Conservation (phyloP, 495 filamentous ascomycete species). For the Penicillium verhagenii region DNA sequence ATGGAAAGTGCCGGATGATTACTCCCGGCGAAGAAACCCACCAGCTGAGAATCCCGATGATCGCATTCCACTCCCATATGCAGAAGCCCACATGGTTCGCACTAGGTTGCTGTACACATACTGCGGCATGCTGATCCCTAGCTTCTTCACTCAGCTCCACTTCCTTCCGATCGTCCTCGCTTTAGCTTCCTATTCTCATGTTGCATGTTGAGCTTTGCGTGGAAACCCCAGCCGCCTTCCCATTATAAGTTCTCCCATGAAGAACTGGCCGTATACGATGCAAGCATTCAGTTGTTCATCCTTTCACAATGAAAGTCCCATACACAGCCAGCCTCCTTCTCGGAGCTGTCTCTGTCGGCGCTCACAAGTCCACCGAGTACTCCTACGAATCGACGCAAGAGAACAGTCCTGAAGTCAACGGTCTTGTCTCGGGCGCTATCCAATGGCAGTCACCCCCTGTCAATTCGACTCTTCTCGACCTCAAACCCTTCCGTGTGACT, state of each 20-base stretch:
- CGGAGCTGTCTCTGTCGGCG: slow-evolving; percentile 6
- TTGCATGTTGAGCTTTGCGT: neutral
- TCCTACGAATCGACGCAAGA: slow-evolving; percentile 1
- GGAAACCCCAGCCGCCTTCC: neutral
- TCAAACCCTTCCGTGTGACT: neutral
- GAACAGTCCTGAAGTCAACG: neutral
- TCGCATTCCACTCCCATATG: slow-evolving; percentile 1
- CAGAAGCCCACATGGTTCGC: slow-evolving; percentile 1
- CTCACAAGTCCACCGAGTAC: neutral
- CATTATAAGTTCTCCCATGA: slow-evolving; percentile 3
- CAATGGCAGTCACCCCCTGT: slow-evolving; percentile 5
- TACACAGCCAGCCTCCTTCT: slow-evolving; percentile 5
- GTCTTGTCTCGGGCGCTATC: neutral
- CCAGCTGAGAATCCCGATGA: neutral
- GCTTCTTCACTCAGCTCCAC: neutral
- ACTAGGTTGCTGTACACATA: neutral
- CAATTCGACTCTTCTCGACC: neutral
- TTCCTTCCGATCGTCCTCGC: neutral
- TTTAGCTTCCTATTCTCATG: neutral
- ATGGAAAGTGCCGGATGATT: too few relatives aligned
- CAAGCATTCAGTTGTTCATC: neutral
- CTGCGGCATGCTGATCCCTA: neutral
- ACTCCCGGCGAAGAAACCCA: too few relatives aligned
- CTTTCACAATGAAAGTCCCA: slow-evolving; percentile 6
- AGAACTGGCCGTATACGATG: neutral